Conservation (phyloP, 768 basidiomycete species). For the Hygrocybe coccinea region DNA sequence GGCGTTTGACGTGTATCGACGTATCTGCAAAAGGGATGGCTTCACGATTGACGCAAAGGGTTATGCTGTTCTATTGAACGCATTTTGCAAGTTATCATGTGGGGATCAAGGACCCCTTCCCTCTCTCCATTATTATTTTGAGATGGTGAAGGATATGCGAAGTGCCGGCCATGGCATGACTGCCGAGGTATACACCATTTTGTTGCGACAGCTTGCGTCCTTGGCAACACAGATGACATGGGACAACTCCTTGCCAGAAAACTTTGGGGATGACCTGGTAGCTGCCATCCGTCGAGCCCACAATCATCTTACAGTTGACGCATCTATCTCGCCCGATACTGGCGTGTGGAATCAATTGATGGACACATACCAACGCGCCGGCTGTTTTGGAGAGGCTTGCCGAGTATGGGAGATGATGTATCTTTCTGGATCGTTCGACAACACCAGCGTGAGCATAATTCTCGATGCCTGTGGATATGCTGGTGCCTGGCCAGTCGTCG, state of each 20-base stretch:
- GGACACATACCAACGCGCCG: slow-evolving; percentile 81
- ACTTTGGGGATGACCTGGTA: slow-evolving; percentile 35
- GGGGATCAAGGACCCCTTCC: slow-evolving; percentile 37
- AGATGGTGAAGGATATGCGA: slow-evolving; percentile 79
- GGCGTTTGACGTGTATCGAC: slow-evolving; percentile 59
- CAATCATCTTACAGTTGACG: slow-evolving; percentile 72
- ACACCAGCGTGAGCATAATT: slow-evolving; percentile 72
- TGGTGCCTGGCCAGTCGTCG: slow-evolving; percentile 46
- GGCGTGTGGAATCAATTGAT: slow-evolving; percentile 79
- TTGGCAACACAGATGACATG: slow-evolving; percentile 35
- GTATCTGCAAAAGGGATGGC: slow-evolving; percentile 12
- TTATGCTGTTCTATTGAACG: slow-evolving; percentile 58
- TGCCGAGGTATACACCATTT: slow-evolving; percentile 58
- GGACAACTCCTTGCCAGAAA: slow-evolving; percentile 13
- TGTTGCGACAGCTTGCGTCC: slow-evolving; percentile 52
- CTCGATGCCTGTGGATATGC: slow-evolving; percentile 78
- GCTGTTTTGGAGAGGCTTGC: slow-evolving; percentile 64
- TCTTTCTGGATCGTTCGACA: slow-evolving; percentile 51
- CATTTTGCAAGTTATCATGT: slow-evolving; percentile 57
- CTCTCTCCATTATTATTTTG: slow-evolving; percentile 58
- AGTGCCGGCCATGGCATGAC: slow-evolving; percentile 53
- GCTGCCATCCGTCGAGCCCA: slow-evolving; percentile 61
- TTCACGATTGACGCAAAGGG: slow-evolving; percentile 51
- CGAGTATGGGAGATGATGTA: slow-evolving; percentile 77
- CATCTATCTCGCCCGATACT: slow-evolving; percentile 65